Percentiles rank a stretch among this genome's conserved stretches.
These are phyloP conservation scores for Asterophora lycoperdoides DNA, from an alignment of 768 basidiomycete species.

Conservation along the genomic window DNA sequence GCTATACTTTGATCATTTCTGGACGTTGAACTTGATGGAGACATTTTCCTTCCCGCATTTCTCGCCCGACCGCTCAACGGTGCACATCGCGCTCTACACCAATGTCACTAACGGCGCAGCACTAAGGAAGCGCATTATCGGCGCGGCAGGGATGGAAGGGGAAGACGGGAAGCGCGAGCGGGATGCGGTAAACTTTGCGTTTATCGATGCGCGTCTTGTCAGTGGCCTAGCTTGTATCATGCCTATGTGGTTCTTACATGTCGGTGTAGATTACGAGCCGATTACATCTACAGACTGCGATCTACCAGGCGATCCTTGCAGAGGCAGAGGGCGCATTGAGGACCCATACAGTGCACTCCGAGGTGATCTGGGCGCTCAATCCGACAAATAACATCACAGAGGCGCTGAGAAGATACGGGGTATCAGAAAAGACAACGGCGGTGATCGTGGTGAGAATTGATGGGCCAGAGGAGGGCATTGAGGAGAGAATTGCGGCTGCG, in stretches of 20 bases:
- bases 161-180: conserved; percentile 63
- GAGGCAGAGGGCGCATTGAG: conserved; percentile 53
- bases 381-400: conserved; percentile 92
- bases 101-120: conserved; percentile 58
- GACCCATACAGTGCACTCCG: conserved; percentile 88
- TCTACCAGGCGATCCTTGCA: conserved; percentile 77
- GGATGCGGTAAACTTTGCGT: conserved; percentile 83
- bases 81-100: conserved; percentile 64
- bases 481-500: conserved; percentile 49
- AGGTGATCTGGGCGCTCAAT: conserved; percentile 83
- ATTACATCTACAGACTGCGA: conserved; percentile 78
- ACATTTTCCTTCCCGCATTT: conserved; percentile 54
- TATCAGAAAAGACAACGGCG: conserved; percentile 59
- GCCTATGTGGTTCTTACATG: conserved; percentile 4
- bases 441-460: conserved; percentile 70
- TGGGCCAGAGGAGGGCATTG: conserved; percentile 39
- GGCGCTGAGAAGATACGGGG: conserved; percentile 79
- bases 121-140: conserved; percentile 64
- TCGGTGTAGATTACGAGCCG: conserved; percentile 68
- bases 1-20: no score
- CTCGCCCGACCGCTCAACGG: conserved; percentile 33
- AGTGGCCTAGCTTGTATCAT: conserved; percentile 24
- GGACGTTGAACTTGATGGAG: no score
- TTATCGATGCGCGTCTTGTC: conserved; percentile 83
- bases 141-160: conserved; percentile 59